Percentiles rank a stretch among this genome's conserved stretches.
Evolutionary conservation across 2,329 filamentous ascomycete species (phyloP).

Genomic region (Aureobasidium vineae): DNA sequence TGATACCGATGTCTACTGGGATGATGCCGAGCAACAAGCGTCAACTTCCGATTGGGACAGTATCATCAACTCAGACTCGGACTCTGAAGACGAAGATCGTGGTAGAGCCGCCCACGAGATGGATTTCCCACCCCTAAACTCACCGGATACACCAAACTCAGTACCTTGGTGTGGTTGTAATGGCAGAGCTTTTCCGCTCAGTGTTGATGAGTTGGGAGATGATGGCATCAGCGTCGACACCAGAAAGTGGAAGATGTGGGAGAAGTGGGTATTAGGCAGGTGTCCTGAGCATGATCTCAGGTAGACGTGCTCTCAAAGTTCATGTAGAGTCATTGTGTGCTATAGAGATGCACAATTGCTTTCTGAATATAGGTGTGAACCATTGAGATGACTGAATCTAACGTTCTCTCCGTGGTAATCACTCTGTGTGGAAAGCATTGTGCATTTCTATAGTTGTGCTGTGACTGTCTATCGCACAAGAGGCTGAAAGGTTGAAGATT

Average conservation of each 20-base stretch:
- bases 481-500: too few species aligned
- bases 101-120: conserved; percentile 44
- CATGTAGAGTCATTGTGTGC: too few species aligned
- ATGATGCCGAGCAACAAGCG: conserved; percentile 19
- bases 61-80: conserved; percentile 20
- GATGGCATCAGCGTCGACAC: conserved; percentile 50
- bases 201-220: conserved; percentile 49
- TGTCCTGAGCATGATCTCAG: conserved; percentile 13
- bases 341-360: too few species aligned
- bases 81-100: conserved; percentile 40
- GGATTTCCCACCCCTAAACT: conserved; percentile 46
- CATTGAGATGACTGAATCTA: too few species aligned
- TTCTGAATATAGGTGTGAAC: too few species aligned
- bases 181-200: conserved; percentile 40
- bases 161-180: conserved; percentile 50
- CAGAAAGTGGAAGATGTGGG: conserved; percentile 54
- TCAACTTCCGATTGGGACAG: conserved; percentile 28
- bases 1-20: conserved; percentile 34
- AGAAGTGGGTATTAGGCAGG: conserved; percentile 52
- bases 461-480: too few species aligned
- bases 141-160: conserved; percentile 48
- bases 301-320: background rate
- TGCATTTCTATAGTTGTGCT: too few species aligned
- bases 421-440: too few species aligned
- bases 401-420: too few species aligned